phyloP scores from a whole-genome alignment of 176 grass and related monocot genomes.

The Themeda triandra region DNA sequence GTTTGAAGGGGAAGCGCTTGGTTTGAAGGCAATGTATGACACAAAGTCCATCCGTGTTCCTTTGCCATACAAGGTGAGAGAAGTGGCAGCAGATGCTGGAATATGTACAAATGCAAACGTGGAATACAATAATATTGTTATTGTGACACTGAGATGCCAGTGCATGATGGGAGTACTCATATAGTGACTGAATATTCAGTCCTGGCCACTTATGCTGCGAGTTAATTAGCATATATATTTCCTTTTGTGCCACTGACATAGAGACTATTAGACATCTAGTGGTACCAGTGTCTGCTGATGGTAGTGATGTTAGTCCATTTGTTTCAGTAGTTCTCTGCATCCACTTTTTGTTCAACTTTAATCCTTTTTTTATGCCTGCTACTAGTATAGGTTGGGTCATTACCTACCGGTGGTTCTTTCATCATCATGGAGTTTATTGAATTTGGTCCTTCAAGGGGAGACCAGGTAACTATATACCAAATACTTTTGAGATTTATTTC shows the following conservation, averaged over 20 bases:
- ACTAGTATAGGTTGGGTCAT: constrained; percentile 54
- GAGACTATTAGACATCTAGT: neutral
- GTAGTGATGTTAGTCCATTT: neutral
- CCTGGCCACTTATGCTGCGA: neutral
- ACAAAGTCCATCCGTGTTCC: constrained; percentile 92
- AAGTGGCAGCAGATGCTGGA: neutral
- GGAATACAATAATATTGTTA: neutral
- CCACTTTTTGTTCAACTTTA: neutral
- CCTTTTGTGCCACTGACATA: neutral
- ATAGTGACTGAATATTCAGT: neutral
- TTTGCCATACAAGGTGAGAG: constrained; percentile 70
- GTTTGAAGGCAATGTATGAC: constrained; percentile 81
- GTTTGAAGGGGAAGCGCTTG: constrained; percentile 94
- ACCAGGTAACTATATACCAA: constrained; percentile 61
- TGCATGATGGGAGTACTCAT: neutral
- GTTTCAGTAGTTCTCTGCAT: neutral
- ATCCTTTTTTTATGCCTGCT: neutral
- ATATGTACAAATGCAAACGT: neutral
- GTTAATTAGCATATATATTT: neutral
- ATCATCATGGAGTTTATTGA: constrained; percentile 98
- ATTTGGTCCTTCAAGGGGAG: constrained; percentile 67
- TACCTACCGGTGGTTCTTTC: constrained; percentile 82
- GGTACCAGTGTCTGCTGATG: neutral
- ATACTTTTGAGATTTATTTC: neutral
- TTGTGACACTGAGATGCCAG: neutral